phyloP scores from a whole-genome alignment of 805 yeast species.

The Candida railenensis region DNA sequence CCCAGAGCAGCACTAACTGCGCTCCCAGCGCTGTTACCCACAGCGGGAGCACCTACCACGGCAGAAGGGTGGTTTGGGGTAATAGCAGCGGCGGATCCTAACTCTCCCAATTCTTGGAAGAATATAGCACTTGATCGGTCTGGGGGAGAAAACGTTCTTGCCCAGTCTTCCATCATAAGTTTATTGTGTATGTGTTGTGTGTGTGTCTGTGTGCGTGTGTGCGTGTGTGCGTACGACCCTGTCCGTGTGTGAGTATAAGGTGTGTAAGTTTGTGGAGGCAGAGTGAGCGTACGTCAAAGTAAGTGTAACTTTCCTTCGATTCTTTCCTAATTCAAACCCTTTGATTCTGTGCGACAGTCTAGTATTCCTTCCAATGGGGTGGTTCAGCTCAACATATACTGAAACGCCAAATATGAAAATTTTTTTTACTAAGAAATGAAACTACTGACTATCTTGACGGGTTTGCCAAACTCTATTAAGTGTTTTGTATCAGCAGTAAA shows the following conservation, averaged over 20 bases:
- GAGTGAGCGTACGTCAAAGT: too few relatives aligned
- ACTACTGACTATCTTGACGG: too few relatives aligned
- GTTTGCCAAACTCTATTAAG: too few relatives aligned
- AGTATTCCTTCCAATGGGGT: too few relatives aligned
- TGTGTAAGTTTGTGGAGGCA: too few relatives aligned
- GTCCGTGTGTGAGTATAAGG: not conserved
- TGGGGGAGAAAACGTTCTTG: slow-evolving; percentile 4
- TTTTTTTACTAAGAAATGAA: too few relatives aligned
- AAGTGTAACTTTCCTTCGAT: too few relatives aligned
- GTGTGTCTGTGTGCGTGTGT: not conserved
- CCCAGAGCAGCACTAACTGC: not conserved
- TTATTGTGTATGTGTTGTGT: not conserved
- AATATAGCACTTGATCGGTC: slow-evolving; percentile 1
- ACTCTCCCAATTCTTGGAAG: slow-evolving; percentile 2
- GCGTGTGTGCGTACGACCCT: not conserved
- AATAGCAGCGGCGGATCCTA: not conserved
- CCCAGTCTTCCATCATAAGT: slow-evolving; percentile 2
- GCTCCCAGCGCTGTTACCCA: not conserved
- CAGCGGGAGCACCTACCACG: not conserved
- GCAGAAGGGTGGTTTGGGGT: slow-evolving; percentile 4
- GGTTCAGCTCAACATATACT: too few relatives aligned
- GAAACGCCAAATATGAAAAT: not conserved
- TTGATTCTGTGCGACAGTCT: too few relatives aligned
- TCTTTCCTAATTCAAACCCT: too few relatives aligned
- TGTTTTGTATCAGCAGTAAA: too few relatives aligned